These are phyloP conservation scores for Magnaporthiopsis incrustans DNA, from an alignment of 2,329 filamentous ascomycete genomes.

Conservation along the genomic window DNA sequence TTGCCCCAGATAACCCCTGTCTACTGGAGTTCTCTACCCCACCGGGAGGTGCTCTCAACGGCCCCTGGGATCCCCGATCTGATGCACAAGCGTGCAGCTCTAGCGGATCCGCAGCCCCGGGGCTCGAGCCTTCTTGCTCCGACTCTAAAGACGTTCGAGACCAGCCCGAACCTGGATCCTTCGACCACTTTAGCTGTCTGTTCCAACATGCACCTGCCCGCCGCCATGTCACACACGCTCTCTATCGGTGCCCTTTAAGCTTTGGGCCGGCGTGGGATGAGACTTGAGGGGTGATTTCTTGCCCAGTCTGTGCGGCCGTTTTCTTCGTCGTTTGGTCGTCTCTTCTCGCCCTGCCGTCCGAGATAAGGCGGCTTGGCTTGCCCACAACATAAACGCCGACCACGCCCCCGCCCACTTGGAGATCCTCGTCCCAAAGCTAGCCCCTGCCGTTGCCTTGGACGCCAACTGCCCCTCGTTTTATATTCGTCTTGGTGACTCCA, in stretches of 20 bases:
- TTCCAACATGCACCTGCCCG: not conserved
- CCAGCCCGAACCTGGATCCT: not conserved
- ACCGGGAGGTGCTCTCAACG: not conserved
- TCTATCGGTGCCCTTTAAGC: not conserved
- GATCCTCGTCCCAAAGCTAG: not conserved
- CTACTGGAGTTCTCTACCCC: too few relatives aligned
- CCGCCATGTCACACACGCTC: not conserved
- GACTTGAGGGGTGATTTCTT: not conserved
- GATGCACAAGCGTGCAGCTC: not conserved
- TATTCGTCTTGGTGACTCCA: not conserved
- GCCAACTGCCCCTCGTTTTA: not conserved
- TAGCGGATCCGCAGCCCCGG: not conserved
- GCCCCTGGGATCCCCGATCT: not conserved
- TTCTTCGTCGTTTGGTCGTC: not conserved
- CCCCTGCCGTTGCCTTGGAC: not conserved
- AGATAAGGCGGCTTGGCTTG: not conserved
- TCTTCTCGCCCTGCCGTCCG: not conserved
- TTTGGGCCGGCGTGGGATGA: not conserved
- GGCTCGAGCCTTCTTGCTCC: not conserved
- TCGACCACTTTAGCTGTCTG: not conserved
- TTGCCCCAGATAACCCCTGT: not conserved
- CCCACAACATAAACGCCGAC: not conserved
- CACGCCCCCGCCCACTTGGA: not conserved
- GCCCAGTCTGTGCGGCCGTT: too few relatives aligned
- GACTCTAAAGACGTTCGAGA: not conserved